A percentile compares a stretch with the other conserved stretches of the same genome.
phyloP scores from a whole-genome alignment of 148 eudicot species.

The Fagopyrum homotropicum region DNA sequence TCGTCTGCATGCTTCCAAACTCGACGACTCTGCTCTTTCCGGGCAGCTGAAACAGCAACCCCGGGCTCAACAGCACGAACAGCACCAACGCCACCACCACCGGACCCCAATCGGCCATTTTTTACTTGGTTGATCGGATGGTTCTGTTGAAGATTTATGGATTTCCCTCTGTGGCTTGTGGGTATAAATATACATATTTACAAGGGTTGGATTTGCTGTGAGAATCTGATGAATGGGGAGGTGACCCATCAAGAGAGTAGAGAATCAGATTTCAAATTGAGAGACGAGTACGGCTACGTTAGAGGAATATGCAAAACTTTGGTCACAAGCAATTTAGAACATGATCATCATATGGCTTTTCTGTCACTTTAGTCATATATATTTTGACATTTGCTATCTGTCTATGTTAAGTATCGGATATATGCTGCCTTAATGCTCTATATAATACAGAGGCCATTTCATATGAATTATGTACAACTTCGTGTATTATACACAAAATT shows the following conservation, averaged over 20 bases:
- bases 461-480: too few relatives aligned
- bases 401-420: background rate
- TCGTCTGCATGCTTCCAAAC: constrained; percentile 58
- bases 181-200: background rate
- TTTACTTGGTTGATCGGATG: too few relatives aligned
- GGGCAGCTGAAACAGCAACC: constrained; percentile 52
- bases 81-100: constrained; percentile 50
- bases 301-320: background rate
- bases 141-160: background rate
- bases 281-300: background rate
- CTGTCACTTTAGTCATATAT: background rate
- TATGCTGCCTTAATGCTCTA: too few relatives aligned
- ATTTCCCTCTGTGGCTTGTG: background rate
- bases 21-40: constrained; percentile 51
- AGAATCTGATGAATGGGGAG: constrained; percentile 6
- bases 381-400: background rate
- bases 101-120: constrained; percentile 55
- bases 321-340: constrained; percentile 4
- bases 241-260: constrained; percentile 5
- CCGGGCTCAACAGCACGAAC: constrained; percentile 54
- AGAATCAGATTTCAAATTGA: background rate
- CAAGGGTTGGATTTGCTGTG: background rate
- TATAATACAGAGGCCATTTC: too few relatives aligned
- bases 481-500: too few relatives aligned
- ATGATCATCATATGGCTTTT: background rate